A percentile compares a stretch with the other conserved stretches of the same genome.
phyloP scores from a whole-genome alignment of 352 stramenopile species.

The Globisporangium echinulatum region DNA sequence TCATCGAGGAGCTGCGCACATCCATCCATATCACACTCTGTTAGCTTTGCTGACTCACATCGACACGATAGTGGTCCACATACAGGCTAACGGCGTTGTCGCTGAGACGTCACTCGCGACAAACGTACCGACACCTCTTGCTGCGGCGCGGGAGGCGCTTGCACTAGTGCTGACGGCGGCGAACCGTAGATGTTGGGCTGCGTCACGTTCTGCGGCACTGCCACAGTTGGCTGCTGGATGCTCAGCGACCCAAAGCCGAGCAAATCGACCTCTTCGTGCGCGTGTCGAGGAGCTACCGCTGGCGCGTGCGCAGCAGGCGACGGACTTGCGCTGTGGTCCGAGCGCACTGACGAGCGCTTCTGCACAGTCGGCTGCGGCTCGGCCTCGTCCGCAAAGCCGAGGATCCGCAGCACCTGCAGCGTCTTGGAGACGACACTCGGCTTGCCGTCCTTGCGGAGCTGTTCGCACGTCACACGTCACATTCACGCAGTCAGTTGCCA shows the following conservation, averaged over 20 bases:
- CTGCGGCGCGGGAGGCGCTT: conserved; percentile 10
- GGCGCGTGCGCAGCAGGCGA: conserved; percentile 9
- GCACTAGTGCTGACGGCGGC: conserved; percentile 15
- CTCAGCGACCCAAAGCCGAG: conserved; percentile 60
- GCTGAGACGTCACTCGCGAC: background rate
- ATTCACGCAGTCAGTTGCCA: conserved; percentile 8
- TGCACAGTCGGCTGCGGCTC: conserved; percentile 17
- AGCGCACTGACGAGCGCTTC: conserved; percentile 10
- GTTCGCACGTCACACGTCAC: background rate
- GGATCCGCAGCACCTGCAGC: conserved; percentile 52
- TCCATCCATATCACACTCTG: too few species aligned
- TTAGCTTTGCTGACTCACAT: too few species aligned
- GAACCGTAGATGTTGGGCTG: conserved; percentile 23
- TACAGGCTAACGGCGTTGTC: too few species aligned
- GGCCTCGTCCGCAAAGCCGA: conserved; percentile 58
- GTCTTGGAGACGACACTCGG: conserved; percentile 73
- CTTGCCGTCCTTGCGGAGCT: conserved; percentile 67
- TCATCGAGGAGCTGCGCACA: conserved; percentile 33
- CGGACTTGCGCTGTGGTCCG: conserved; percentile 6
- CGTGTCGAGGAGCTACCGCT: background rate
- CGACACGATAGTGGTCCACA: too few species aligned
- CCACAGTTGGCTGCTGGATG: conserved; percentile 21
- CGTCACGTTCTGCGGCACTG: conserved; percentile 2
- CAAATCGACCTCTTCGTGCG: conserved; percentile 64
- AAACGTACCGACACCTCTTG: conserved; percentile 56